A percentile compares a stretch with the other conserved stretches of the same genome.
These are phyloP conservation scores for Solanum virginianum DNA, from an alignment of 257 asterid species.

Conservation along the genomic window DNA sequence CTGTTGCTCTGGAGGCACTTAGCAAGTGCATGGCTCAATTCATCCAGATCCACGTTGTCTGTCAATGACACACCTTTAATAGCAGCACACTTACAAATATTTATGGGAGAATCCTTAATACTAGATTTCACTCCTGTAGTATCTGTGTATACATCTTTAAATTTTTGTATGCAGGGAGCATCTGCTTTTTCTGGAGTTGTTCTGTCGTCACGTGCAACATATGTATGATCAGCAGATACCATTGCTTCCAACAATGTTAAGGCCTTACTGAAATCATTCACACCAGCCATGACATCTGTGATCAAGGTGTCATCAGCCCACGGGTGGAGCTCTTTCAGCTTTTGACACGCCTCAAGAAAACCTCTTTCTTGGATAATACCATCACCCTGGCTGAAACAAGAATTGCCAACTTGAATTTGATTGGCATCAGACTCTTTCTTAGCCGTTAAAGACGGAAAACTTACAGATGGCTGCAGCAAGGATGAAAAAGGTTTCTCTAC, in stretches of 20 bases:
- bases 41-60: conserved; percentile 3
- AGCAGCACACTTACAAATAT: neutral
- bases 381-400: neutral
- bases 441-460: conserved; percentile 16
- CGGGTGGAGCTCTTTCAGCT: conserved; percentile 39
- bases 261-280: conserved; percentile 39
- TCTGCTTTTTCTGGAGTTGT: neutral
- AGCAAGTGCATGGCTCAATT: neutral
- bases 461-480: conserved; percentile 23
- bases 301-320: conserved; percentile 69
- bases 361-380: neutral
- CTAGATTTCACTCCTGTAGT: neutral
- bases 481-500: conserved; percentile 55
- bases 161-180: neutral
- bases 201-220: neutral
- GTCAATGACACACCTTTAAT: conserved; percentile 4
- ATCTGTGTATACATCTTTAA: neutral
- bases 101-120: neutral
- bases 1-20: neutral
- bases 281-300: conserved; percentile 64
- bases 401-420: conserved; percentile 6
- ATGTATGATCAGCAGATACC: conserved; percentile 17
- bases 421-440: conserved; percentile 2
- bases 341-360: conserved; percentile 11
- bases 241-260: conserved; percentile 33